Conservation (phyloP, 2,329 filamentous ascomycete species). For the Botrytis byssoidea region DNA sequence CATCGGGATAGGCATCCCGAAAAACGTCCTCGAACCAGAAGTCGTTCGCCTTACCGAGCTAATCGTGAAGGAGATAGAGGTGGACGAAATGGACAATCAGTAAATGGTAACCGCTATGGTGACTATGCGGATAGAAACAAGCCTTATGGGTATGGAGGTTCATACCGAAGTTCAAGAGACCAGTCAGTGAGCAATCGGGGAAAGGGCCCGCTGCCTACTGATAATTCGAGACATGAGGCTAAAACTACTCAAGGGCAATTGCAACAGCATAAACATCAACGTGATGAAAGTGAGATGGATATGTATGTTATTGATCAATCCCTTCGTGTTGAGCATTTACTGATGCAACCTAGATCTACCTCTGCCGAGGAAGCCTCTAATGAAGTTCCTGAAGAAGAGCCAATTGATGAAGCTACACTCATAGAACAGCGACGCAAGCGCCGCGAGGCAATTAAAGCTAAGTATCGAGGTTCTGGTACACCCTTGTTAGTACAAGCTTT, state of each 20-base stretch:
- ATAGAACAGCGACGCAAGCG: constrained; percentile 82
- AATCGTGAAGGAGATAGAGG: constrained; percentile 34
- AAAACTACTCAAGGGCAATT: constrained; percentile 64
- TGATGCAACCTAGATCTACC: constrained; percentile 27
- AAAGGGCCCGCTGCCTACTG: constrained; percentile 58
- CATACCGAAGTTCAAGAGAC: constrained; percentile 52
- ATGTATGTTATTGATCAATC: constrained; percentile 37
- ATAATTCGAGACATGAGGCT: constrained; percentile 61
- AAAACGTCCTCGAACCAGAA: constrained; percentile 55
- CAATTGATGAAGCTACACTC: constrained; percentile 76
- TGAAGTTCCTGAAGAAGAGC: constrained; percentile 52
- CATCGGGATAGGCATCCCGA: constrained; percentile 51
- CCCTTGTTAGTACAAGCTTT: constrained; percentile 69
- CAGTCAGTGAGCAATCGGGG: constrained; percentile 64
- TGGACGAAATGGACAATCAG: constrained; percentile 26
- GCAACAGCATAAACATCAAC: constrained; percentile 47
- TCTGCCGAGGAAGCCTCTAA: constrained; percentile 39
- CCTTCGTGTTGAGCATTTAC: constrained; percentile 11
- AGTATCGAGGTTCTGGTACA: constrained; percentile 68
- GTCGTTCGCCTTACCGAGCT: constrained; percentile 48
- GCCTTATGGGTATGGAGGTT: constrained; percentile 41
- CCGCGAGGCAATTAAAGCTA: constrained; percentile 81
- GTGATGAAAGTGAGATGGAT: constrained; percentile 42
- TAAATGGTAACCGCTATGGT: constrained; percentile 27
- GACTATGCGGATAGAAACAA: constrained; percentile 27